A percentile compares a stretch with the other conserved stretches of the same genome.
phyloP scores from a whole-genome alignment of 208 protist genomes.

The Trypanosoma avium region DNA sequence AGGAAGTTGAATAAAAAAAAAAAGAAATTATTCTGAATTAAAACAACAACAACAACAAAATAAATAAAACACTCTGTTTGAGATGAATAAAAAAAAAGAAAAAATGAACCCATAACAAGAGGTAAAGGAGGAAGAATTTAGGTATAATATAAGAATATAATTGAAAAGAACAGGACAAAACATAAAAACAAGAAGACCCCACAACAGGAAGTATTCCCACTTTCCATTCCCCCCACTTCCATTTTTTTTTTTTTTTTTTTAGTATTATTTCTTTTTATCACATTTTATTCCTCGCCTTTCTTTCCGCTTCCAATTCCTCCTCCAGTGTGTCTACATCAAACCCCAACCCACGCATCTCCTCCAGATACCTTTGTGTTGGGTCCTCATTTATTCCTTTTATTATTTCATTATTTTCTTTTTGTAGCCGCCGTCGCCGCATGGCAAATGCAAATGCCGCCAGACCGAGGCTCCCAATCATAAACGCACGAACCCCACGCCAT shows the following conservation, averaged over 20 bases:
- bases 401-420: background rate
- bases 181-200: background rate
- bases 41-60: too few relatives aligned
- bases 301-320: conserved; percentile 63
- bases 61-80: too few relatives aligned
- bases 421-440: conserved; percentile 32
- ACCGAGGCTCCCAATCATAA: conserved; percentile 57
- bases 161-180: too few relatives aligned
- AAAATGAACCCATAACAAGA: too few relatives aligned
- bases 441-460: conserved; percentile 49
- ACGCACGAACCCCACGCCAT: conserved; percentile 63
- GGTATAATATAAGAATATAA: too few relatives aligned
- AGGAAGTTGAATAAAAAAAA: too few relatives aligned
- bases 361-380: conserved; percentile 68
- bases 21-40: too few relatives aligned
- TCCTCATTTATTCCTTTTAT: conserved; percentile 25
- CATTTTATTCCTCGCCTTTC: conserved; percentile 17
- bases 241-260: too few relatives aligned
- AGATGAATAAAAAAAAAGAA: too few relatives aligned
- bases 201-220: background rate
- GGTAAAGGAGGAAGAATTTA: too few relatives aligned
- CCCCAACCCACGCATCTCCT: conserved; percentile 80
- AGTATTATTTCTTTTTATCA: background rate
- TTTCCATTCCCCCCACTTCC: background rate
- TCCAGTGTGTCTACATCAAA: conserved; percentile 85